Evolutionary conservation across 768 basidiomycete genomes (phyloP).

Genomic region (Boletales sp.): DNA sequence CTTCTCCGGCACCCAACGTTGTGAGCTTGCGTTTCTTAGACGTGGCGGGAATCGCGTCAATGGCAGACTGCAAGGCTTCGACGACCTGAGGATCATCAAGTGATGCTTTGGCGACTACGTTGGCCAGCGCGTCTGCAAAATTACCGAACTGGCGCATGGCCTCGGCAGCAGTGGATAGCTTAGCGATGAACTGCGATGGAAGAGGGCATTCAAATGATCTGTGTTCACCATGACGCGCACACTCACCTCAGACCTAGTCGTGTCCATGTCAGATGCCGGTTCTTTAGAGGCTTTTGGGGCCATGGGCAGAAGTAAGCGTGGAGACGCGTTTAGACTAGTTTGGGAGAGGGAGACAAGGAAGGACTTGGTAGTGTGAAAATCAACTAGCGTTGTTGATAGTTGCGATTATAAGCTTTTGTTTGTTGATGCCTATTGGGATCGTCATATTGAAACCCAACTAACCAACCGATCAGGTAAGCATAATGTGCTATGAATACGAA

Average conservation of each 20-base stretch:
- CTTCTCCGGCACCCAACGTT: conserved; percentile 30
- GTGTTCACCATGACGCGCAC: conserved; percentile 7
- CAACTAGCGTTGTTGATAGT: conserved; percentile 35
- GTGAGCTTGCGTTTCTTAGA: conserved; percentile 53
- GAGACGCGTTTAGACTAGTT: conserved; percentile 26
- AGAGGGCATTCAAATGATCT: conserved; percentile 20
- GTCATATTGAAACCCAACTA: conserved; percentile 37
- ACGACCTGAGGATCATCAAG: conserved; percentile 31
- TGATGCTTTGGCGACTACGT: conserved; percentile 39
- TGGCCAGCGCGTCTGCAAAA: conserved; percentile 58
- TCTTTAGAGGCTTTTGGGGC: conserved; percentile 25
- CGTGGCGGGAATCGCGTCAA: conserved; percentile 29
- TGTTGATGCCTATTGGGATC: conserved; percentile 37
- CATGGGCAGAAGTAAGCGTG: conserved; percentile 17
- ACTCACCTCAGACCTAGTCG: conserved; percentile 30
- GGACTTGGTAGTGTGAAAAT: conserved; percentile 39
- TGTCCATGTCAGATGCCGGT: conserved; percentile 22
- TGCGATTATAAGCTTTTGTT: conserved; percentile 39
- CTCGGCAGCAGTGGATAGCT: conserved; percentile 55
- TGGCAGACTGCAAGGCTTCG: conserved; percentile 25
- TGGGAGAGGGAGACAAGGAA: conserved; percentile 32
- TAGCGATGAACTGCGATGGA: conserved; percentile 47
- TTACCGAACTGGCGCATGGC: conserved; percentile 61
- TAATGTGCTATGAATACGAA: conserved; percentile 16
- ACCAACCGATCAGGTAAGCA: conserved; percentile 29